These are phyloP conservation scores for Galeopsis tetrahit DNA, from an alignment of 257 asterid genomes.

Conservation along the genomic window DNA sequence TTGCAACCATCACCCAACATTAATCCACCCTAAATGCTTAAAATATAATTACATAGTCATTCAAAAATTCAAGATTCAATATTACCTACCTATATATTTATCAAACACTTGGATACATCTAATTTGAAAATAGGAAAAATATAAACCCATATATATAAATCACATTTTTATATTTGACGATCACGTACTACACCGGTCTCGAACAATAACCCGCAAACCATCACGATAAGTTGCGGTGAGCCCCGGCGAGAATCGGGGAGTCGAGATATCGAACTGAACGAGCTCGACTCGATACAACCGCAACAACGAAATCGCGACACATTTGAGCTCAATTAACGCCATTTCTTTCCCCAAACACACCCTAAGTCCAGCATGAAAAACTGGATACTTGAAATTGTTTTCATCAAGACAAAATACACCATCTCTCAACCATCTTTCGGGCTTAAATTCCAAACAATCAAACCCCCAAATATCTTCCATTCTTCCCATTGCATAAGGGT, in stretches of 20 bases:
- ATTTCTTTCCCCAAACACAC: constrained; percentile 57
- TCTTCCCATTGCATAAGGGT: constrained; percentile 69
- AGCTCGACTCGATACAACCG: constrained; percentile 47
- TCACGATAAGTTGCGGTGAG: constrained; percentile 66
- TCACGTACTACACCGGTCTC: neutral
- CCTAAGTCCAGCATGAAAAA: constrained; percentile 54
- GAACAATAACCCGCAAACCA: constrained; percentile 52
- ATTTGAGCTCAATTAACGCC: constrained; percentile 55
- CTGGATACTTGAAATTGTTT: constrained; percentile 49
- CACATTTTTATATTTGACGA: neutral
- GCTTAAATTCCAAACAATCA: constrained; percentile 57
- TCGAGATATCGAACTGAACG: constrained; percentile 16
- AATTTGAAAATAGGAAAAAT: neutral
- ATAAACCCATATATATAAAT: neutral
- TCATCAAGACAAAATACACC: constrained; percentile 44
- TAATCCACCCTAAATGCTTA: neutral
- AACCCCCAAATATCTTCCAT: constrained; percentile 58
- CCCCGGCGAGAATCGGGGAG: constrained; percentile 64
- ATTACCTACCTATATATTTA: too few species aligned
- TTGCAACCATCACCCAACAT: neutral
- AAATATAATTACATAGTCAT: neutral
- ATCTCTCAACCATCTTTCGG: constrained; percentile 57
- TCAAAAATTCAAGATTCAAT: too few species aligned
- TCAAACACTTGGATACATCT: too few species aligned
- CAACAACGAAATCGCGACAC: constrained; percentile 57